These are phyloP conservation scores for Aspergillus sparsus DNA, from an alignment of 495 filamentous ascomycete genomes.

Conservation along the genomic window DNA sequence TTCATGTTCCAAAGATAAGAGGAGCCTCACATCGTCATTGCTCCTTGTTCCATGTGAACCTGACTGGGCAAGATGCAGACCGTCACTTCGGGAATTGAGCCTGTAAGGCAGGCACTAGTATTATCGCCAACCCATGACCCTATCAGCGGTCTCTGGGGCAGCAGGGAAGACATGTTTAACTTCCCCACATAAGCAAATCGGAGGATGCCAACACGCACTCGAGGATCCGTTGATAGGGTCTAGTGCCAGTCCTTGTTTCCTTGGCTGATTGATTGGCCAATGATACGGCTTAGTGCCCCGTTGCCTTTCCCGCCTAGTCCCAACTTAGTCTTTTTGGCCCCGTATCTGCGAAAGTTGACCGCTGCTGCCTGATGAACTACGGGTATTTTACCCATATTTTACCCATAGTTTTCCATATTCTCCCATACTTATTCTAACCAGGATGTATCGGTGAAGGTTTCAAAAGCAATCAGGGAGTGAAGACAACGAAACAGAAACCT, in stretches of 20 bases:
- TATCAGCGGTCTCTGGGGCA: slow-evolving; percentile 8
- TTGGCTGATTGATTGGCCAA: not conserved
- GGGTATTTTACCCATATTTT: not conserved
- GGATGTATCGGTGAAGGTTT: slow-evolving; percentile 11
- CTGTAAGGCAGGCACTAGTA: slow-evolving; percentile 21
- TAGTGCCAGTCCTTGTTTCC: slow-evolving; percentile 16
- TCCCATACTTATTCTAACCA: not conserved
- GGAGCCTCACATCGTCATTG: not conserved
- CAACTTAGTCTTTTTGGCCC: slow-evolving; percentile 22
- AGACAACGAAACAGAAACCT: no score
- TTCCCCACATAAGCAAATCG: slow-evolving; percentile 18
- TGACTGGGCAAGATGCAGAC: slow-evolving; percentile 11
- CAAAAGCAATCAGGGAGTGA: no score
- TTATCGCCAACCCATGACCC: slow-evolving; percentile 10
- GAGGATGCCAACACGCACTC: slow-evolving; percentile 18
- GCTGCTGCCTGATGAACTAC: slow-evolving; percentile 15
- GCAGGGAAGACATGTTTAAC: slow-evolving; percentile 9
- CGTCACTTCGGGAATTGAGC: slow-evolving; percentile 11
- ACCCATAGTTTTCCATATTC: slow-evolving; percentile 1
- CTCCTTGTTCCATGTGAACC: not conserved
- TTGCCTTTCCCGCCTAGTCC: not conserved
- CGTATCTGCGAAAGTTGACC: slow-evolving; percentile 17
- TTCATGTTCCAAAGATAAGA: not conserved
- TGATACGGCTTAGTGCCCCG: not conserved
- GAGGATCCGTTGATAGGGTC: slow-evolving; percentile 24